Conservation (phyloP, 2,329 filamentous ascomycete species). For the Fusarium nelsonii region DNA sequence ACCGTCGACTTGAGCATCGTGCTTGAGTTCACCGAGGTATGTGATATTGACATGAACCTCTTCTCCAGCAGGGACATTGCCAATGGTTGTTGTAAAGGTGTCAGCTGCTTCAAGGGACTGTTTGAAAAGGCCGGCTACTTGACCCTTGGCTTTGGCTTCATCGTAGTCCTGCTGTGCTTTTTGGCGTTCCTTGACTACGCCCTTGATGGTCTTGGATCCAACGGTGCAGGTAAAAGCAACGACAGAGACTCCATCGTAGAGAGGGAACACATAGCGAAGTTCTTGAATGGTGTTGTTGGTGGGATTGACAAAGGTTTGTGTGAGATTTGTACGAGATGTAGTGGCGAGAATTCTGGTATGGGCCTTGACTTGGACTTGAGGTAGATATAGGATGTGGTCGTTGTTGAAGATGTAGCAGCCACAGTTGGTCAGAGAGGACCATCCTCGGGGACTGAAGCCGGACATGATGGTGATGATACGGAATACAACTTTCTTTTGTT, state of each 20-base stretch:
- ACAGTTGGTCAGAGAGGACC: constrained; percentile 37
- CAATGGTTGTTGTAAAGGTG: constrained; percentile 75
- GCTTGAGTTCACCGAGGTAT: constrained; percentile 78
- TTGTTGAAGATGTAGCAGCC: constrained; percentile 53
- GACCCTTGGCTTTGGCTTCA: constrained; percentile 67
- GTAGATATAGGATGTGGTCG: constrained; percentile 61
- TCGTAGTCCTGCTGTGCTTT: constrained; percentile 71
- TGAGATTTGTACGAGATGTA: constrained; percentile 61
- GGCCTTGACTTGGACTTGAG: constrained; percentile 67
- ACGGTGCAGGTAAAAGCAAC: constrained; percentile 75
- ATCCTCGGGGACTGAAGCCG: too few relatives aligned
- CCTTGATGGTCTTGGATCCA: constrained; percentile 69
- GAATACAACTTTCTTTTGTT: background rate
- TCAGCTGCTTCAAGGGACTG: constrained; percentile 71
- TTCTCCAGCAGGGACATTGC: constrained; percentile 72
- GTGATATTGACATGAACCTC: constrained; percentile 71
- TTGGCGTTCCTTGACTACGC: constrained; percentile 74
- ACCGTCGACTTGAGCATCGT: constrained; percentile 76
- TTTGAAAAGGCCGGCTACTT: constrained; percentile 75
- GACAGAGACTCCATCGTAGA: constrained; percentile 79
- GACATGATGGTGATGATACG: background rate
- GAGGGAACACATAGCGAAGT: constrained; percentile 75
- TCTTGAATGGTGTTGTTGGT: constrained; percentile 55
- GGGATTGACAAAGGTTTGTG: constrained; percentile 73
- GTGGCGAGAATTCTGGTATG: constrained; percentile 72